These are phyloP conservation scores for Fusarium neocosmosporiellum DNA, from an alignment of 2,329 filamentous ascomycete genomes.

Conservation along the genomic window DNA sequence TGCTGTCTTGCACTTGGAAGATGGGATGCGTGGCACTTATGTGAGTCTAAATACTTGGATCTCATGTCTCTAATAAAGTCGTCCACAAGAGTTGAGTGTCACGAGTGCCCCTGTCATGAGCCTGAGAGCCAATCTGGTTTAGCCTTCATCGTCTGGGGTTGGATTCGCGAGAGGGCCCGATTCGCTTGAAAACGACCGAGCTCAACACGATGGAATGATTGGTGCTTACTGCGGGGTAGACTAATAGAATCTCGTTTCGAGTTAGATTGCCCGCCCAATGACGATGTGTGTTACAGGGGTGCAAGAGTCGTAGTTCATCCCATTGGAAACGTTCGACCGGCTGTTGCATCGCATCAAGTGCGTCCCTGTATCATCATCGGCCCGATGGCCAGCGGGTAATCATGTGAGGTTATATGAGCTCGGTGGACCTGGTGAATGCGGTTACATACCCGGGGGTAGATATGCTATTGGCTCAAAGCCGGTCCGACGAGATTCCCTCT, in stretches of 20 bases:
- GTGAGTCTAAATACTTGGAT: neutral
- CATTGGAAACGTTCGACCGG: neutral
- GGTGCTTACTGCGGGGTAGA: slow-evolving; percentile 20
- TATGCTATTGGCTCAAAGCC: neutral
- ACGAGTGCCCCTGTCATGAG: neutral
- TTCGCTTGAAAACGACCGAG: neutral
- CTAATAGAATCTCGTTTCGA: slow-evolving; percentile 21
- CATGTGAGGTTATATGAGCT: neutral
- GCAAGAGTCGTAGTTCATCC: neutral
- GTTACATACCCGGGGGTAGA: neutral
- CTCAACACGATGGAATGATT: neutral
- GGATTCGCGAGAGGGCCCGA: neutral
- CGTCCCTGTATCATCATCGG: neutral
- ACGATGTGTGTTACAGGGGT: slow-evolving; percentile 17
- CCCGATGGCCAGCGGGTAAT: neutral
- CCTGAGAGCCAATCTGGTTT: neutral
- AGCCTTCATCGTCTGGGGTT: slow-evolving; percentile 3
- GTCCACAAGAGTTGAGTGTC: neutral
- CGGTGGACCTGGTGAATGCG: neutral
- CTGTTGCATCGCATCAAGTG: neutral
- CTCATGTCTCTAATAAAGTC: neutral
- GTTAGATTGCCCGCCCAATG: slow-evolving; percentile 13
- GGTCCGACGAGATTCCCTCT: neutral
- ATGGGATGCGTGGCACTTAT: neutral
- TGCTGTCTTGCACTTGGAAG: neutral